Base-by-base conservation (phyloP, 2,329 filamentous ascomycete genomes). In the Coniella vitis region DNA sequence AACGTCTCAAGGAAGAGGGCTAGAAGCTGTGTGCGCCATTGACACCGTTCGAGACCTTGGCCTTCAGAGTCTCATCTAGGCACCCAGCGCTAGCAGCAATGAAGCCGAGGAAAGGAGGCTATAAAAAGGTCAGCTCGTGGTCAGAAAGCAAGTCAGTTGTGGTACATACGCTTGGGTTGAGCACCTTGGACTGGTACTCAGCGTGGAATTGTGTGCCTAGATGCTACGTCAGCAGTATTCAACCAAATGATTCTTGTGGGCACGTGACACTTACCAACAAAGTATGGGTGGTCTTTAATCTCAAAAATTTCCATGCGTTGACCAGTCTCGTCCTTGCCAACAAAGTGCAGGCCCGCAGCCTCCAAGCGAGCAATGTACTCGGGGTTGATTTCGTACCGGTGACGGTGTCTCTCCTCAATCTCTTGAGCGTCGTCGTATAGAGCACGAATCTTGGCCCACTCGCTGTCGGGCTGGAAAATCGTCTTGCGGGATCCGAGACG, bases 301-400 rank as follows among this genome's bases (percentile, higher is more conserved):
- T 91, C 87, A 21, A 90, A 69, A 47, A 88, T 76, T 67, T 90
- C 86, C 83, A 89, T 87, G 21, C 87, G 76, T 60, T 83, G 77
- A 44, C 82, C 84, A 53, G 75, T 81, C 49, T 85, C 80, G 62
- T 90, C 87, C 65, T 87, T 88, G 58, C 84, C 86, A 52, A 89
- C 76, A 62, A 90, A 89, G 25, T 74, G 71, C 40, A 91, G 69
- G 1, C 86, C 86, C 12, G 73, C 75, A 32, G 74, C 64, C 54
- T 84, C 74, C 5, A 91, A 71, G 31, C 64, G 65, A 3, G 79
- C 75, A 45, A 89, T 78, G 61, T 83, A 81, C 7, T 75, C 73
- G 0, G 87, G 86, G 65, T 90, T 89, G 61, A 90, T 84, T 68
- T 90, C 87, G 65, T 90, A 90, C 22, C 86, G 78, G 67, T 90